These are phyloP conservation scores for Chaetomium tenue DNA, from an alignment of 495 filamentous ascomycete genomes.

Conservation along the genomic window DNA sequence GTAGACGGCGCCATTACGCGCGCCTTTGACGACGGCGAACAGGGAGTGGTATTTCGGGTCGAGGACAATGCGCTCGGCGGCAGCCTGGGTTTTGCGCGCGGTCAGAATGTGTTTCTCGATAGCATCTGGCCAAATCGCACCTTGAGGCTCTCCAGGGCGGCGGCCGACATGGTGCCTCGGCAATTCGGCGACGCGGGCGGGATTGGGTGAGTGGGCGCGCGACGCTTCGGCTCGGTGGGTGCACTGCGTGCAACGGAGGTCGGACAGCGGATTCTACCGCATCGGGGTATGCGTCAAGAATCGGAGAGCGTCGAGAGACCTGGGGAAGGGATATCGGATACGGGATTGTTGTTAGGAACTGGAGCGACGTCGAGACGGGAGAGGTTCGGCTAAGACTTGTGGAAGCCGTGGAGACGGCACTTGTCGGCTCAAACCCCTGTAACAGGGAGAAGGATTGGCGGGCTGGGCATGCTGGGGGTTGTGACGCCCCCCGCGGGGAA, in stretches of 20 bases:
- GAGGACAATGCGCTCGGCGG: conserved; percentile 68
- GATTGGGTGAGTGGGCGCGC: neutral
- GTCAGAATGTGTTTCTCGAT: conserved; percentile 16
- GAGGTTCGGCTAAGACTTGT: neutral
- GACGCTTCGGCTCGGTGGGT: conserved; percentile 24
- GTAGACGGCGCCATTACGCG: conserved; percentile 96
- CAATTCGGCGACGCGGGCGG: conserved; percentile 19
- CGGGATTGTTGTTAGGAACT: neutral
- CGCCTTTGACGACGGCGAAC: conserved; percentile 79
- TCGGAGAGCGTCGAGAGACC: neutral
- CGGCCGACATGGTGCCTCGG: conserved; percentile 41
- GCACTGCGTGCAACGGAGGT: conserved; percentile 25
- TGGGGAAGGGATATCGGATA: neutral
- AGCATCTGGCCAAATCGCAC: conserved; percentile 25
- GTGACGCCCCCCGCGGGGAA: conserved; percentile 12
- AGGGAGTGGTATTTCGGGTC: conserved; percentile 80
- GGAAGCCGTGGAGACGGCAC: conserved; percentile 26
- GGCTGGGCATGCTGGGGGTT: neutral
- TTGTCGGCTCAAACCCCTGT: conserved; percentile 29
- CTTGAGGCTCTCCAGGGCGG: conserved; percentile 37
- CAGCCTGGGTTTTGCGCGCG: conserved; percentile 33
- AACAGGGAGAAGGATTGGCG: conserved; percentile 13
- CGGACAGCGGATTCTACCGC: conserved; percentile 16
- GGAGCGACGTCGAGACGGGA: neutral
- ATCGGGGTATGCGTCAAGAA: conserved; percentile 11